Percentiles rank a stretch among this genome's conserved stretches.
Evolutionary conservation across 805 yeast genomes (phyloP).

Genomic region (Candida oleophila): DNA sequence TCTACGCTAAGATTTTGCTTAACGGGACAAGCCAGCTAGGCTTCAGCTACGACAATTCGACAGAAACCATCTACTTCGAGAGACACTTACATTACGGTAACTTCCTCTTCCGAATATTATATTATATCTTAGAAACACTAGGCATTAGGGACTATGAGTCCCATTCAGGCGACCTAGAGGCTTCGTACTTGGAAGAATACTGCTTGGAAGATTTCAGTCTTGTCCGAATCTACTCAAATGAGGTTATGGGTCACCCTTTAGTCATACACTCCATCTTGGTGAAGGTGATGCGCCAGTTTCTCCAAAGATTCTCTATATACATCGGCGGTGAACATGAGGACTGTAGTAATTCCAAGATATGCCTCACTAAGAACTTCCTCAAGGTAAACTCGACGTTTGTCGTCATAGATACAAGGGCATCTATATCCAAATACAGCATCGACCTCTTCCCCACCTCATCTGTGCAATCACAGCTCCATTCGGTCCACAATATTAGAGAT

Average conservation of each 20-base stretch:
- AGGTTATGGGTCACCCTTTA: conserved; percentile 17
- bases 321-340: neutral
- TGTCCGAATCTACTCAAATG: conserved; percentile 19
- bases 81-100: neutral
- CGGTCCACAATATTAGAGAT: neutral
- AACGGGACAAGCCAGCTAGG: neutral
- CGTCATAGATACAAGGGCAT: neutral
- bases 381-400: conserved; percentile 7
- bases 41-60: neutral
- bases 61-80: neutral
- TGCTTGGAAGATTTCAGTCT: conserved; percentile 22
- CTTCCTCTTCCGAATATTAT: neutral
- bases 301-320: conserved; percentile 4
- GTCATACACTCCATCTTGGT: conserved; percentile 16
- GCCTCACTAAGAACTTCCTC: conserved; percentile 11
- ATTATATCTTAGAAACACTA: neutral
- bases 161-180: neutral
- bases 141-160: neutral
- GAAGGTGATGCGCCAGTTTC: conserved; percentile 16
- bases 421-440: neutral
- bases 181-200: conserved; percentile 6
- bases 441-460: neutral
- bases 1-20: conserved; percentile 4
- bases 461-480: neutral
- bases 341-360: neutral